These are phyloP conservation scores for Populus pruinosa DNA, from an alignment of 345 rosid genomes.

Conservation along the genomic window DNA sequence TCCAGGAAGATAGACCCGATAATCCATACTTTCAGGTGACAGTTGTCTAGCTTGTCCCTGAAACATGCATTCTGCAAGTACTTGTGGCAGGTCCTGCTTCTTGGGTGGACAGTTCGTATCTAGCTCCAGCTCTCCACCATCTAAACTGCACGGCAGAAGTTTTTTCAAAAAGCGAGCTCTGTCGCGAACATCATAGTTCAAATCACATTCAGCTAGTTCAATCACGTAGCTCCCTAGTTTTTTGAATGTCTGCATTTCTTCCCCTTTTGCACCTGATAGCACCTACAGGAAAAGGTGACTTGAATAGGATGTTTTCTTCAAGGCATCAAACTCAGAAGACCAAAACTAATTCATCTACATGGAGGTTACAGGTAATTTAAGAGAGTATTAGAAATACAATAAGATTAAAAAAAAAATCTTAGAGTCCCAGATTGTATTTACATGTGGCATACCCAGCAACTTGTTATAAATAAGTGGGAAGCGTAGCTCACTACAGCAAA, in stretches of 20 bases:
- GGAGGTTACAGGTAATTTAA: too few species aligned
- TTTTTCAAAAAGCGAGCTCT: conserved; percentile 78
- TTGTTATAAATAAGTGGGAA: too few species aligned
- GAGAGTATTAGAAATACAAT: too few species aligned
- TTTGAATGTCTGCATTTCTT: conserved; percentile 46
- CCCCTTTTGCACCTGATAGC: conserved; percentile 44
- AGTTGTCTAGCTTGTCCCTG: conserved; percentile 44
- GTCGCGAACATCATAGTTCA: conserved; percentile 86
- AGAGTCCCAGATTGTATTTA: too few species aligned
- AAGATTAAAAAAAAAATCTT: too few species aligned
- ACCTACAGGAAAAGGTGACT: conserved; percentile 40
- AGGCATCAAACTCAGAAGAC: too few species aligned
- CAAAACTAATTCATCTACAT: too few species aligned
- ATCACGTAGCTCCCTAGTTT: conserved; percentile 63
- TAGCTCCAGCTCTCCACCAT: conserved; percentile 36
- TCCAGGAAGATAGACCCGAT: conserved; percentile 89
- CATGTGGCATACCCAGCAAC: too few species aligned
- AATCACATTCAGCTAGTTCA: conserved; percentile 82
- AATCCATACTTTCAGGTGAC: conserved; percentile 37
- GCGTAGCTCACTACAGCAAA: too few species aligned
- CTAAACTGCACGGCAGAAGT: conserved; percentile 38
- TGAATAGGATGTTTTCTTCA: background rate
- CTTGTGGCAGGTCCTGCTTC: conserved; percentile 30
- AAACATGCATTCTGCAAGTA: conserved; percentile 58
- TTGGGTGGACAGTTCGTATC: conserved; percentile 34